Percentiles rank a stretch among this genome's conserved stretches.
phyloP scores from a whole-genome alignment of 768 basidiomycete genomes.

The Serendipita indica region DNA sequence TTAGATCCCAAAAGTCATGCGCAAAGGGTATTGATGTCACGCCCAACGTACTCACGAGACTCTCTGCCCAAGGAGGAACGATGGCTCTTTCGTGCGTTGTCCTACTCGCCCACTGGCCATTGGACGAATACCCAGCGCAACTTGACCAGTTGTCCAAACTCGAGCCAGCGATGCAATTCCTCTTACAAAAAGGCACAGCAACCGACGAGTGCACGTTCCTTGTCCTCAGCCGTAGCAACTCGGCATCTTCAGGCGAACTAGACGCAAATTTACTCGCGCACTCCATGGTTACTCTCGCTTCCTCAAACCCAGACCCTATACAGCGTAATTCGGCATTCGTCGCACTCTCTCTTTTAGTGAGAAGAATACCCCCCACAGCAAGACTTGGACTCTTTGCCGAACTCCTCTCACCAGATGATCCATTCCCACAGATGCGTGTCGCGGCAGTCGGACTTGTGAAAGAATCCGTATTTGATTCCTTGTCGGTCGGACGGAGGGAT shows the following conservation, averaged over 20 bases:
- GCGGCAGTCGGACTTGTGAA: slow-evolving; percentile 56
- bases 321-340: slow-evolving; percentile 45
- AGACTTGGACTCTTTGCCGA: slow-evolving; percentile 42
- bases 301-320: slow-evolving; percentile 43
- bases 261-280: not conserved
- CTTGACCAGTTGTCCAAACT: not conserved
- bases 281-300: slow-evolving; percentile 28
- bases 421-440: slow-evolving; percentile 51
- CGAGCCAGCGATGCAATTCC: not conserved
- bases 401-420: slow-evolving; percentile 26
- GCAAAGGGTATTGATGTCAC: not conserved
- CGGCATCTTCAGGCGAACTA: not conserved
- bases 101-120: not conserved
- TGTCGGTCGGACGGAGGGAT: slow-evolving; percentile 20
- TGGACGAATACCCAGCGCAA: not conserved
- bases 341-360: slow-evolving; percentile 27
- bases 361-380: slow-evolving; percentile 28
- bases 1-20: not conserved
- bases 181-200: not conserved
- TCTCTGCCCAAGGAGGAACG: not conserved
- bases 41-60: not conserved
- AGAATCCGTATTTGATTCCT: slow-evolving; percentile 44
- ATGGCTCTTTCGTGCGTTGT: not conserved
- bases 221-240: not conserved
- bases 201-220: not conserved